Base-by-base conservation (phyloP, 257 asterid genomes). In the Fraxinus quadrangulata region DNA sequence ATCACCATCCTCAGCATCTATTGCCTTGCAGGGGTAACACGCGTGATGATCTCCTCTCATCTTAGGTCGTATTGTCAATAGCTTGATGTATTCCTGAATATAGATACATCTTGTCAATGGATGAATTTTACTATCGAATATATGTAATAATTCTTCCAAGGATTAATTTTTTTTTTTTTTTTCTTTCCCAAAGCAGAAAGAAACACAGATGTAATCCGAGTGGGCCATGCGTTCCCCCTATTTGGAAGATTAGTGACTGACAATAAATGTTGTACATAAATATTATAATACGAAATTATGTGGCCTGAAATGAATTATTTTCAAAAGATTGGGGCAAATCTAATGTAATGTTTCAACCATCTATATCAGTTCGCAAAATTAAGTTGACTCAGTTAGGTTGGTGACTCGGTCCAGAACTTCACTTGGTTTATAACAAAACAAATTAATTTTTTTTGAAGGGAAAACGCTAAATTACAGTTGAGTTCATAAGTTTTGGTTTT, bases 61-160 rank as follows among this genome's bases (percentile, higher is more conserved):
- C 54, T 72, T 77, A 33, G 81, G 82, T 54, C 56, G 83, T 68
- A 71, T 70, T 16, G 19, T 51, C n/a, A 88, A 24, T 56, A 82
- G 85, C 81, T 82, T 84, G 73, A 86, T 80, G 82, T 66, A 86
- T 72, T 73, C 90, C 90, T 90, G 76, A n/a, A 76, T 42, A 26
- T 47, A 21, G 47, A 67, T 49, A 21, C 49, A 59, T 6, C 61
- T 59, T 23, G 69, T 63, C 7, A 1, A 23, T 21, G 11, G 16
- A 59, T 59, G 12, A 59, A 59, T 8, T 21, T n/a, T 59, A 8
- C 6, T 2, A 21, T n/a, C 13, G 9, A 5, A 56, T n/a, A 19
- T 51, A 19, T 51, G n/a, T 16, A 19, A 51, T 19, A 54, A 2
- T 56, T 56, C 67, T 56, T 6, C 13, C 28, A 14, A n/a, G n/a